Percentiles rank a stretch among this genome's conserved stretches.
Conservation (phyloP, 352 stramenopile species). For the Phytopythium cucurbitacearum region DNA sequence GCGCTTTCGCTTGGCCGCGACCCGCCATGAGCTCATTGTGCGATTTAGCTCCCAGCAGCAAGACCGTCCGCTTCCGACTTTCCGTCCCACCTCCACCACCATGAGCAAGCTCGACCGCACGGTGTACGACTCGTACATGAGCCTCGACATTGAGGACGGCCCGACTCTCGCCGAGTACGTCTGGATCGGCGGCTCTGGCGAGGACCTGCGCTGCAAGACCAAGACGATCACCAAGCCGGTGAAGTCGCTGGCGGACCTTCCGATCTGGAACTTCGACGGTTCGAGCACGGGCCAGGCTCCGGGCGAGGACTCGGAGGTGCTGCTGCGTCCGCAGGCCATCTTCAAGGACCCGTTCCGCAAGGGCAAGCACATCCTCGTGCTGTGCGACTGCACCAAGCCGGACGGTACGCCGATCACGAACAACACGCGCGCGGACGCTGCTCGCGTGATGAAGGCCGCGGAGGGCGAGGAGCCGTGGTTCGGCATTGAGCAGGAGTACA, state of each 20-base stretch:
- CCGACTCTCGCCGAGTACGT: conserved; percentile 91
- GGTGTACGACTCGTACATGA: conserved; percentile 82
- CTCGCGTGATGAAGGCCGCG: conserved; percentile 66
- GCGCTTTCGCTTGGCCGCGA: not conserved
- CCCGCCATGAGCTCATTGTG: conserved; percentile 61
- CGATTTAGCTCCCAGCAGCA: conserved; percentile 26
- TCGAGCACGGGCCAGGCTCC: conserved; percentile 96
- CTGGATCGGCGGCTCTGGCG: conserved; percentile 92
- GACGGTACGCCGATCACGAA: conserved; percentile 89
- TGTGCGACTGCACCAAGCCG: conserved; percentile 97
- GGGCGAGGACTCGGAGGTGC: conserved; percentile 96
- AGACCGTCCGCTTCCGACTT: conserved; percentile 8
- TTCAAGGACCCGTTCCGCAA: conserved; percentile 97
- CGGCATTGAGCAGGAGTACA: conserved; percentile 98
- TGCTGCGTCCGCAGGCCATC: conserved; percentile 90
- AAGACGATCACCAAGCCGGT: conserved; percentile 83
- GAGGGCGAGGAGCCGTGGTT: conserved; percentile 86
- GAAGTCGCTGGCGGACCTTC: conserved; percentile 75
- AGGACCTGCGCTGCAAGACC: conserved; percentile 93
- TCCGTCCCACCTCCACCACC: conserved; percentile 7
- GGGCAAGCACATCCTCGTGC: conserved; percentile 94
- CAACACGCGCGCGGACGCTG: conserved; percentile 86
- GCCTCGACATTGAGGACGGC: conserved; percentile 36
- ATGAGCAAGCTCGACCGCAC: conserved; percentile 84
- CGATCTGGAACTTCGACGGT: conserved; percentile 98